Evolutionary conservation across 345 rosid genomes (phyloP).

Genomic region (Clarkia xantiana): DNA sequence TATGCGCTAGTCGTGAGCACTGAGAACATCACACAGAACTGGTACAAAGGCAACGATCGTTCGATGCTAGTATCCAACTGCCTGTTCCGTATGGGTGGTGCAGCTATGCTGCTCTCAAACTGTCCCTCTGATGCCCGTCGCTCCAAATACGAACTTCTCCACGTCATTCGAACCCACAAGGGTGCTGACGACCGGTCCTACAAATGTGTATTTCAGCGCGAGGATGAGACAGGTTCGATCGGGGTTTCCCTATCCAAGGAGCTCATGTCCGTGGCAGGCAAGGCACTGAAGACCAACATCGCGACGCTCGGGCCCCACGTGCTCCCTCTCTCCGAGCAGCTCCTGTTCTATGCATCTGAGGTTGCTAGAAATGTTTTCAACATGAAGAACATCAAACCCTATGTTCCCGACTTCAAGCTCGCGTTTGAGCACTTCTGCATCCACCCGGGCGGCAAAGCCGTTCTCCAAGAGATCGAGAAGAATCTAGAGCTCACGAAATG

Average conservation of each 20-base stretch:
- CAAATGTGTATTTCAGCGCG: constrained; percentile 36
- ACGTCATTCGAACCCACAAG: constrained; percentile 43
- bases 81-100: constrained; percentile 39
- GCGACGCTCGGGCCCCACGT: constrained; percentile 53
- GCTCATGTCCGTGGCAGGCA: constrained; percentile 47
- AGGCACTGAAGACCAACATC: constrained; percentile 47
- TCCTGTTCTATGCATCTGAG: constrained; percentile 23
- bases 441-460: constrained; percentile 56
- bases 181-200: constrained; percentile 40
- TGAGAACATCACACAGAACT: constrained; percentile 34
- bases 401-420: constrained; percentile 51
- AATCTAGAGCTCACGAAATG: constrained; percentile 37
- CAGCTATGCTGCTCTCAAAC: constrained; percentile 46
- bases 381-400: constrained; percentile 38
- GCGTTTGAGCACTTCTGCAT: constrained; percentile 73
- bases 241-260: constrained; percentile 50
- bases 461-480: constrained; percentile 55
- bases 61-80: constrained; percentile 51
- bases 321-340: constrained; percentile 46
- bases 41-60: constrained; percentile 36
- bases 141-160: constrained; percentile 40
- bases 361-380: constrained; percentile 28
- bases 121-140: constrained; percentile 17
- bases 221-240: constrained; percentile 22
- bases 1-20: constrained; percentile 51